Evolutionary conservation across 495 filamentous ascomycete species (phyloP).

Genomic region (Hypoxylon fuscum): DNA sequence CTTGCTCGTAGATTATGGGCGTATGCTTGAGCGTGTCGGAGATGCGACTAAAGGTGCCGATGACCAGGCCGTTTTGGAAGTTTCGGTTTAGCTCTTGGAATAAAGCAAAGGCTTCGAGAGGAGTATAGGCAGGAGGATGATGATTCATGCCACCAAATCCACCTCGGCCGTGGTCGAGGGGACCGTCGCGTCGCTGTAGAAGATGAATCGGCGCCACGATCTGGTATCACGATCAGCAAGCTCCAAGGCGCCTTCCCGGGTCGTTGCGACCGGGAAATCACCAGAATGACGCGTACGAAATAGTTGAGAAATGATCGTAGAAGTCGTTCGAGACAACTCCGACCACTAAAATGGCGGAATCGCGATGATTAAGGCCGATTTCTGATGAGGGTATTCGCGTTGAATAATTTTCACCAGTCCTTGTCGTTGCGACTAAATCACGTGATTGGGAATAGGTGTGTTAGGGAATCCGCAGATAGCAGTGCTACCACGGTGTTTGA

Average conservation of each 20-base stretch:
- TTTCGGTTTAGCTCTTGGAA: conserved; percentile 75
- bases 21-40: conserved; percentile 78
- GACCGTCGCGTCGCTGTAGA: conserved; percentile 57
- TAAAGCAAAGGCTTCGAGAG: conserved; percentile 87
- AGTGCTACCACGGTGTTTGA: conserved; percentile 35
- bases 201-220: conserved; percentile 63
- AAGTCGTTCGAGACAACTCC: conserved; percentile 35
- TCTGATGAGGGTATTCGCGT: conserved; percentile 43
- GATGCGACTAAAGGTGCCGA: conserved; percentile 73
- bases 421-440: conserved; percentile 47
- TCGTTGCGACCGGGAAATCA: conserved; percentile 22
- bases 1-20: conserved; percentile 70
- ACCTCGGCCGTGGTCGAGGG: conserved; percentile 66
- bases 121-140: conserved; percentile 73
- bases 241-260: conserved; percentile 11
- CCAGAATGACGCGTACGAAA: conserved; percentile 34
- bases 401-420: conserved; percentile 42
- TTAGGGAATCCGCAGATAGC: conserved; percentile 29
- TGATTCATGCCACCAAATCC: conserved; percentile 64
- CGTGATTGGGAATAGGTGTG: conserved; percentile 43
- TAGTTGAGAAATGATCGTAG: conserved; percentile 9
- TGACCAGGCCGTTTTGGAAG: conserved; percentile 68
- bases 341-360: conserved; percentile 37
- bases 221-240: conserved; percentile 44
- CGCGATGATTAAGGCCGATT: conserved; percentile 30